Percentiles rank a stretch among this genome's conserved stretches.
Evolutionary conservation across 2,329 filamentous ascomycete species (phyloP).

Genomic region (Venturia pyrina): DNA sequence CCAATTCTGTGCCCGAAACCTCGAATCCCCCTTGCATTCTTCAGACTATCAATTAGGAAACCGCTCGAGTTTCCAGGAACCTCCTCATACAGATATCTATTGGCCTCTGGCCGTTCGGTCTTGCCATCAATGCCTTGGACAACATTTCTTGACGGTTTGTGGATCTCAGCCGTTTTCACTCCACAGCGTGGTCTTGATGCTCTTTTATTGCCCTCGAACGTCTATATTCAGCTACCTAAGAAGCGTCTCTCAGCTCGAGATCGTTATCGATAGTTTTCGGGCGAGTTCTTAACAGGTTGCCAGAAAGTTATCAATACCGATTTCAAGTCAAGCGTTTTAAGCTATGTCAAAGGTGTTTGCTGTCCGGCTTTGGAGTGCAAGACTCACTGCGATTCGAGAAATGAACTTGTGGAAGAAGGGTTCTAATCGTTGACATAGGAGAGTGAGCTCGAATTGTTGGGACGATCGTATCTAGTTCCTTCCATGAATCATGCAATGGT

Average conservation of each 20-base stretch:
- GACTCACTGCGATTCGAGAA: not conserved
- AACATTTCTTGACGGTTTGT: conserved; percentile 55
- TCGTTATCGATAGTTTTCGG: too few species aligned
- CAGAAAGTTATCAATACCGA: too few species aligned
- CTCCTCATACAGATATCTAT: conserved; percentile 49
- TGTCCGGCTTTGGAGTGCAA: too few species aligned
- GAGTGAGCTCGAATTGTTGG: conserved; percentile 51
- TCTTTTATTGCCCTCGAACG: too few species aligned
- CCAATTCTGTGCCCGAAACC: conserved; percentile 53
- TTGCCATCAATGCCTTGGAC: conserved; percentile 56
- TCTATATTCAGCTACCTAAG: too few species aligned
- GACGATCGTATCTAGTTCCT: conserved; percentile 59
- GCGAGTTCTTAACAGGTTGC: too few species aligned
- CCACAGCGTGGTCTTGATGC: too few species aligned
- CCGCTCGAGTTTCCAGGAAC: conserved; percentile 32
- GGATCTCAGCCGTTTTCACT: not conserved
- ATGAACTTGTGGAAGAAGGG: conserved; percentile 46
- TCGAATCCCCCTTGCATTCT: conserved; percentile 19
- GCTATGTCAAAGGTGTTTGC: too few species aligned
- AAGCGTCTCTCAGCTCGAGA: too few species aligned
- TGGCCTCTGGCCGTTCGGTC: conserved; percentile 62
- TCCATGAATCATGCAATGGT: conserved; percentile 53
- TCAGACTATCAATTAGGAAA: conserved; percentile 37
- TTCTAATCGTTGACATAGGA: conserved; percentile 57
- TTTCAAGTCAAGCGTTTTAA: too few species aligned